Evolutionary conservation across 768 basidiomycete genomes (phyloP).

Genomic region (Boletus rubropictus): DNA sequence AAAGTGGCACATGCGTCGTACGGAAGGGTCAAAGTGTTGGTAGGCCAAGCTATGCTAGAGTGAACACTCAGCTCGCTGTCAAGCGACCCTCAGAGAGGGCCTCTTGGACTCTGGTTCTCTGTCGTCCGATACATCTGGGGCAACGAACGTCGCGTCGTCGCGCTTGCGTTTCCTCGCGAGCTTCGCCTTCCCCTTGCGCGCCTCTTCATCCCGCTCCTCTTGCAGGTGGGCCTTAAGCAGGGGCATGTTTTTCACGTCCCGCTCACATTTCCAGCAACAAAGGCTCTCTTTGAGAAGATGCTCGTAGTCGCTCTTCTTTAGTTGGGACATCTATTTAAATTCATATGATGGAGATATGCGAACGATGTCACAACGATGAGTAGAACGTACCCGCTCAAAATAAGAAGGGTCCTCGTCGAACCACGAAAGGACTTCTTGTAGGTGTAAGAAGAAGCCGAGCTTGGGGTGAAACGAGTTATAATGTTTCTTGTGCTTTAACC

Average conservation of each 20-base stretch:
- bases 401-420: constrained; percentile 60
- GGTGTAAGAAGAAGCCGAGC: constrained; percentile 74
- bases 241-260: constrained; percentile 64
- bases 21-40: neutral
- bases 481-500: constrained; percentile 82
- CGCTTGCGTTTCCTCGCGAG: constrained; percentile 39
- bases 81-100: constrained; percentile 2
- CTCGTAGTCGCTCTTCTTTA: constrained; percentile 54
- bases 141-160: neutral
- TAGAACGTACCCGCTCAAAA: constrained; percentile 38
- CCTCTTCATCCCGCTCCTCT: constrained; percentile 60
- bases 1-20: neutral
- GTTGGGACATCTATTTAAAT: constrained; percentile 43
- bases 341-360: neutral
- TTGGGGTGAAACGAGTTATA: constrained; percentile 88
- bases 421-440: constrained; percentile 78
- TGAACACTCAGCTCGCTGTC: neutral
- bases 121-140: neutral
- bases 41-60: too few species aligned
- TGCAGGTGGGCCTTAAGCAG: constrained; percentile 69
- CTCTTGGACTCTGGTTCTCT: constrained; percentile 14
- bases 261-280: constrained; percentile 64
- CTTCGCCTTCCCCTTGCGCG: constrained; percentile 37
- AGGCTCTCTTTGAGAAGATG: constrained; percentile 61
- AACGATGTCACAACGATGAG: neutral